These are phyloP conservation scores for Immersiporthe knoxdaviesiana DNA, from an alignment of 2,329 filamentous ascomycete species.

Conservation along the genomic window DNA sequence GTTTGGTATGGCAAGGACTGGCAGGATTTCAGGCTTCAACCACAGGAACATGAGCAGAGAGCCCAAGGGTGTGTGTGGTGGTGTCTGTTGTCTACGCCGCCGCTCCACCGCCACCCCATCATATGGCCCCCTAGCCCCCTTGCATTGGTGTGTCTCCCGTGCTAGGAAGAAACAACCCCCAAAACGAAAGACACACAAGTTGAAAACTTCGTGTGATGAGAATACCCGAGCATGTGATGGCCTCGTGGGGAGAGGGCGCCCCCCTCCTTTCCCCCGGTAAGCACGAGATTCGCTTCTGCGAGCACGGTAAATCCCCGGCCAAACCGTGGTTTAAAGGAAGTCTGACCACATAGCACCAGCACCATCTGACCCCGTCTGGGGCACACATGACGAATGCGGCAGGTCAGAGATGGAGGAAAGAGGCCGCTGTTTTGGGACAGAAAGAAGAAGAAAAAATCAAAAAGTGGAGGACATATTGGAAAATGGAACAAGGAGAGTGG, in stretches of 20 bases:
- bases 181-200: neutral
- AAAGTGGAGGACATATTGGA: neutral
- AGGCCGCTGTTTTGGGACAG: no score
- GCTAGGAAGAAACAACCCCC: neutral
- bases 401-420: slow-evolving; percentile 5
- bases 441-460: neutral
- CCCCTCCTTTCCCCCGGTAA: neutral
- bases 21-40: neutral
- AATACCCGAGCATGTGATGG: slow-evolving; percentile 1
- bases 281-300: neutral
- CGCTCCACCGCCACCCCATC: neutral
- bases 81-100: neutral
- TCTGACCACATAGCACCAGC: neutral
- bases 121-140: slow-evolving; percentile 2
- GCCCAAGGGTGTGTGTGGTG: neutral
- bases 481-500: neutral
- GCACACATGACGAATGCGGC: slow-evolving; percentile 5
- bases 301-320: neutral
- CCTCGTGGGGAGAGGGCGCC: neutral
- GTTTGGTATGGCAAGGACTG: neutral
- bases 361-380: neutral
- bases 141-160: neutral
- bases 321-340: neutral
- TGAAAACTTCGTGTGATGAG: neutral
- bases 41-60: neutral